Conservation (phyloP, 2,329 filamentous ascomycete genomes). For the Cyclaneusma minus region DNA sequence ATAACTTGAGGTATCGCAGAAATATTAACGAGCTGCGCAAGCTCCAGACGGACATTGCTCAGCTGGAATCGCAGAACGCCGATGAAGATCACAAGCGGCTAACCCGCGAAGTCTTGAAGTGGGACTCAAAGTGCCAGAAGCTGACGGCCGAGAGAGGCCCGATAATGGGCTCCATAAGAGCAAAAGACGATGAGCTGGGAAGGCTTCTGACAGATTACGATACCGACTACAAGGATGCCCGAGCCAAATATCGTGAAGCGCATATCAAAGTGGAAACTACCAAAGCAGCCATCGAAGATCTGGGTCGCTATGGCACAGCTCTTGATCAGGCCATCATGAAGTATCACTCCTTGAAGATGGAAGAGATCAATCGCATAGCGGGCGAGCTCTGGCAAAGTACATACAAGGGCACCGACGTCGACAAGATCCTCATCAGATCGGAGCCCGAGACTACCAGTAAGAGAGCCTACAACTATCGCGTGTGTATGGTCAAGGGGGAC, state of each 20-base stretch:
- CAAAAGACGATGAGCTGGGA: conserved; percentile 67
- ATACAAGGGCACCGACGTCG: conserved; percentile 93
- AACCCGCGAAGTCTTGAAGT: conserved; percentile 48
- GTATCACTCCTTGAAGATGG: conserved; percentile 94
- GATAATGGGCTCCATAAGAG: conserved; percentile 64
- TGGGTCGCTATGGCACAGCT: conserved; percentile 67
- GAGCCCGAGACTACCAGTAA: conserved; percentile 66
- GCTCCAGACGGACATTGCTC: conserved; percentile 53
- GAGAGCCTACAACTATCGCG: conserved; percentile 88
- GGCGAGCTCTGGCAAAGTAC: conserved; percentile 95
- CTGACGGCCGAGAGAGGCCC: conserved; percentile 58
- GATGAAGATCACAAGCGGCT: conserved; percentile 69
- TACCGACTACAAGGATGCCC: conserved; percentile 73
- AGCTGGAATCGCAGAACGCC: conserved; percentile 65
- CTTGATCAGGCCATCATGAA: conserved; percentile 96
- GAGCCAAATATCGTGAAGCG: conserved; percentile 65
- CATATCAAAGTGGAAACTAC: conserved; percentile 86
- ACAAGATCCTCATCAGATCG: conserved; percentile 88
- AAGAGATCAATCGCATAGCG: conserved; percentile 89
- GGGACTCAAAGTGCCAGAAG: conserved; percentile 52
- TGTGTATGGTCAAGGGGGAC: conserved; percentile 95
- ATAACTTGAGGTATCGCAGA: conserved; percentile 78
- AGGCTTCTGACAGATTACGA: conserved; percentile 68
- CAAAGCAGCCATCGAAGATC: conserved; percentile 81
- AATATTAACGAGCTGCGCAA: conserved; percentile 52